A percentile compares a stretch with the other conserved stretches of the same genome.
These are phyloP conservation scores for Fusarium agapanthi DNA, from an alignment of 2,329 filamentous ascomycete genomes.

Conservation along the genomic window DNA sequence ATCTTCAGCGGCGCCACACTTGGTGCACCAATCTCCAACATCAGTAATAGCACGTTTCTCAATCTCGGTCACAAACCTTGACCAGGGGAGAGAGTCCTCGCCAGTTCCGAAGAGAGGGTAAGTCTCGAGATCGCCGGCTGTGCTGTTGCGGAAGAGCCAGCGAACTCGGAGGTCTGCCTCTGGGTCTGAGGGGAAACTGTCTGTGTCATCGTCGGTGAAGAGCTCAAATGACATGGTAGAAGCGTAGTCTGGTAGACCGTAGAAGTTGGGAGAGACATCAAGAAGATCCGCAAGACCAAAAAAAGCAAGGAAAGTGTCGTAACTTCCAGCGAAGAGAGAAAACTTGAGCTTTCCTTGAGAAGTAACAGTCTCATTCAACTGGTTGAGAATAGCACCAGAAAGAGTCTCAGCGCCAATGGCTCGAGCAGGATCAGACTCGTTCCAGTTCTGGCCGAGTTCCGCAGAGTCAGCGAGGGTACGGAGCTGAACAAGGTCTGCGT, in stretches of 20 bases:
- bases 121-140: conserved; percentile 38
- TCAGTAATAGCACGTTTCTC: conserved; percentile 41
- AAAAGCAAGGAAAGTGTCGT: conserved; percentile 50
- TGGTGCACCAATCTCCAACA: conserved; percentile 45
- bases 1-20: conserved; percentile 39
- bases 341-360: conserved; percentile 46
- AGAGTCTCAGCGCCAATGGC: conserved; percentile 47
- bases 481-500: conserved; percentile 46
- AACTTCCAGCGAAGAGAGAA: conserved; percentile 47
- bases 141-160: conserved; percentile 49
- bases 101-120: conserved; percentile 45
- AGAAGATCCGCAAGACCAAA: conserved; percentile 44
- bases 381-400: conserved; percentile 42
- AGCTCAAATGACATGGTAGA: conserved; percentile 50
- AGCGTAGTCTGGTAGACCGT: conserved; percentile 48
- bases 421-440: conserved; percentile 41
- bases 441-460: conserved; percentile 46
- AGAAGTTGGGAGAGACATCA: conserved; percentile 42
- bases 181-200: conserved; percentile 40
- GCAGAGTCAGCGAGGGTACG: conserved; percentile 46
- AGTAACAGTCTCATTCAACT: conserved; percentile 45
- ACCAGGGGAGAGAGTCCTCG: conserved; percentile 43
- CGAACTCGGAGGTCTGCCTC: conserved; percentile 44
- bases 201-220: conserved; percentile 33
- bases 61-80: conserved; percentile 43